A percentile compares a stretch with the other conserved stretches of the same genome.
Conservation (phyloP, 2,329 filamentous ascomycete genomes). For the Claviceps citrina region DNA sequence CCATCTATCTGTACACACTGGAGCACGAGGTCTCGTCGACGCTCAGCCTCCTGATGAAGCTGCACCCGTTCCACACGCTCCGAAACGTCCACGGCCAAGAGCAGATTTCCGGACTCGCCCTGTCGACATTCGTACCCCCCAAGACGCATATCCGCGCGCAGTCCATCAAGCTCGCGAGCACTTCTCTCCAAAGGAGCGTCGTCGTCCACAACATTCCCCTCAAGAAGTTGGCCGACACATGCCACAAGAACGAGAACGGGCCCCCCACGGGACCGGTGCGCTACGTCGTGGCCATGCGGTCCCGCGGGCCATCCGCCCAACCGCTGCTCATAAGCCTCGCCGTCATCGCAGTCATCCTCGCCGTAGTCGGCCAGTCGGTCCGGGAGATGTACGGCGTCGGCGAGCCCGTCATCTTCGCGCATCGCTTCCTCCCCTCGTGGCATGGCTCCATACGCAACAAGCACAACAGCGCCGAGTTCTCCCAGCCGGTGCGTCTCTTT, state of each 20-base stretch:
- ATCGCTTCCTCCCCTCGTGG: constrained; percentile 37
- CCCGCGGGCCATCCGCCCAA: constrained; percentile 34
- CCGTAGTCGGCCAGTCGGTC: constrained; percentile 46
- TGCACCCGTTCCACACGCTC: constrained; percentile 37
- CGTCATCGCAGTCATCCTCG: constrained; percentile 43
- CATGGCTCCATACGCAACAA: constrained; percentile 16
- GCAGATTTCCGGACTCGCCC: constrained; percentile 43
- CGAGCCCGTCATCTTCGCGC: constrained; percentile 39
- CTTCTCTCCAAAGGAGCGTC: constrained; percentile 65
- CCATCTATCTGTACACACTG: constrained; percentile 62
- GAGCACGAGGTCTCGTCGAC: constrained; percentile 42
- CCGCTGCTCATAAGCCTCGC: constrained; percentile 38
- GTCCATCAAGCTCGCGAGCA: constrained; percentile 59
- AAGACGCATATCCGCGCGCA: constrained; percentile 24
- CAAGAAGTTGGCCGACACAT: constrained; percentile 25
- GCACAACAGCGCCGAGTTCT: constrained; percentile 11
- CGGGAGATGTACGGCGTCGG: constrained; percentile 46
- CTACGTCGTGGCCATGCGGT: constrained; percentile 52
- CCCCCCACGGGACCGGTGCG: constrained; percentile 41
- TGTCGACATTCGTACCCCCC: constrained; percentile 43
- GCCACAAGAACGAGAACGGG: constrained; percentile 19
- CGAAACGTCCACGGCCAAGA: constrained; percentile 36
- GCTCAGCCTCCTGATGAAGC: constrained; percentile 34
- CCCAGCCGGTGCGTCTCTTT: constrained; percentile 13
- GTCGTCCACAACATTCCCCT: constrained; percentile 69